phyloP scores from a whole-genome alignment of 306 rosid species.

The Corylus avellana region DNA sequence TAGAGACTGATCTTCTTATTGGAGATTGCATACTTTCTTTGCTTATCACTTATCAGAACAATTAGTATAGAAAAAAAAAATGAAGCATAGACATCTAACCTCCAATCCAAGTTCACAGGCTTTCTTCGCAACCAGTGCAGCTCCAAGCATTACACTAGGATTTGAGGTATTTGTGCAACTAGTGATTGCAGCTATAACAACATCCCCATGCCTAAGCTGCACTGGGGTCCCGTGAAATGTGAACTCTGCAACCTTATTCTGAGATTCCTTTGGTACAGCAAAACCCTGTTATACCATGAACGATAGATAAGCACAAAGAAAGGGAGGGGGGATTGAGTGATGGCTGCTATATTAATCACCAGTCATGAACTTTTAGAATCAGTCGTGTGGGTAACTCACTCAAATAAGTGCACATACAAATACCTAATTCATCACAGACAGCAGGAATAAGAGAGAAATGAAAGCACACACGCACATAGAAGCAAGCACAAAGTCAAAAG shows the following conservation, averaged over 20 bases:
- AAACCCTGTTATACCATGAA: conserved; percentile 66
- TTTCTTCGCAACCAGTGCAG: conserved; percentile 98
- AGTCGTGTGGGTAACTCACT: background rate
- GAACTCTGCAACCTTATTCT: conserved; percentile 67
- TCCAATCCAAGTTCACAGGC: conserved; percentile 94
- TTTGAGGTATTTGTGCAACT: conserved; percentile 99
- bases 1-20: background rate
- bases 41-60: conserved; percentile 18
- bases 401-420: background rate
- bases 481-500: background rate
- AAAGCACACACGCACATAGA: background rate
- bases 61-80: background rate
- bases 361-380: conserved; percentile 15
- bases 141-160: conserved; percentile 99
- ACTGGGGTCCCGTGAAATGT: conserved; percentile 64
- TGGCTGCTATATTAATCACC: conserved; percentile 4
- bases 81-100: conserved; percentile 53
- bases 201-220: conserved; percentile 92
- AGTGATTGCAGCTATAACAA: conserved; percentile 97
- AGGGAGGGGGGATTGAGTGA: background rate
- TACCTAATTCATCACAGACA: conserved; percentile 5
- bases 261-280: conserved; percentile 83
- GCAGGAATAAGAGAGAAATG: background rate
- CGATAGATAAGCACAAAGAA: conserved; percentile 36
- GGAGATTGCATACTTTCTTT: conserved; percentile 6